Conservation (phyloP, 768 basidiomycete species). For the Tylopilus rubrobrunneus region DNA sequence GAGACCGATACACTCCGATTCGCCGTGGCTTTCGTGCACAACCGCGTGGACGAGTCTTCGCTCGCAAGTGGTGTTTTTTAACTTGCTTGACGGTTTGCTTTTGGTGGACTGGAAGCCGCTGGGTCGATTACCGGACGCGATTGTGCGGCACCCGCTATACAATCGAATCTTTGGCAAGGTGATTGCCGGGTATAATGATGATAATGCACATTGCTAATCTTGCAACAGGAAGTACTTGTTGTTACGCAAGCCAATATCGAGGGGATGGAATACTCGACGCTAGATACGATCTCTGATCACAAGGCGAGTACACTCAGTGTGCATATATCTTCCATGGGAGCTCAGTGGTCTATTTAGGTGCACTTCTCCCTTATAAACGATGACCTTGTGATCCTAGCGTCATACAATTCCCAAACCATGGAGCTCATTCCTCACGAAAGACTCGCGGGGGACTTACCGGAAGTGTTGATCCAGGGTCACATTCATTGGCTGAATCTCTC, state of each 20-base stretch:
- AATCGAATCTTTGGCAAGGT: constrained; percentile 34
- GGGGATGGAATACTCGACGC: constrained; percentile 23
- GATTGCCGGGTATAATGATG: not conserved
- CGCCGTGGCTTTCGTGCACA: constrained; percentile 16
- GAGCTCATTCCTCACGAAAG: constrained; percentile 25
- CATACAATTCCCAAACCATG: not conserved
- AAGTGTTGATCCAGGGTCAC: constrained; percentile 18
- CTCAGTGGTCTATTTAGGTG: constrained; percentile 11
- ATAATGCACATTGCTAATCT: not conserved
- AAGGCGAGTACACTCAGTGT: constrained; percentile 9
- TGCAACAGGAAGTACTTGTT: constrained; percentile 5
- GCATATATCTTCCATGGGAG: not conserved
- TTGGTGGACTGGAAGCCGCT: constrained; percentile 23
- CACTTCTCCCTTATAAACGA: constrained; percentile 19
- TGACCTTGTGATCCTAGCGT: constrained; percentile 21
- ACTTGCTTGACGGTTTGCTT: constrained; percentile 33
- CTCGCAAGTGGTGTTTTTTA: constrained; percentile 34
- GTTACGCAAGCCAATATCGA: constrained; percentile 18
- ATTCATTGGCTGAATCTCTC: constrained; percentile 31
- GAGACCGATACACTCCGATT: constrained; percentile 12
- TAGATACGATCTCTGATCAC: constrained; percentile 14
- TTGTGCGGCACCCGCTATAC: constrained; percentile 23
- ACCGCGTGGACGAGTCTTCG: constrained; percentile 9
- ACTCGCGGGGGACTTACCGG: constrained; percentile 26
- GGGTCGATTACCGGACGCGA: constrained; percentile 35